phyloP scores from a whole-genome alignment of 305 asterid genomes.

The Fraxinus dipetala region DNA sequence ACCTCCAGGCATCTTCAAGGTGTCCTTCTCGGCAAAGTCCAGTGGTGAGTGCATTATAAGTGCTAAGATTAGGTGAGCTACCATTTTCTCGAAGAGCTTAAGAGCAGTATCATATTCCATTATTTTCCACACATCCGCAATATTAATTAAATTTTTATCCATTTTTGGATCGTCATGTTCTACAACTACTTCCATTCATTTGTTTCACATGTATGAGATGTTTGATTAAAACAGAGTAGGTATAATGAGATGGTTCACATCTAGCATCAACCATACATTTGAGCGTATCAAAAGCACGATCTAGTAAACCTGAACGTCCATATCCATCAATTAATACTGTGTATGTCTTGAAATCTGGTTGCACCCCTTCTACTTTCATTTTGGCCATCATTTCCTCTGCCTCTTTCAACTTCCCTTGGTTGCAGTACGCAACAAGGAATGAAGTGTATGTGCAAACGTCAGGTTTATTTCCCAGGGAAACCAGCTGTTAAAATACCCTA shows the following conservation, averaged over 20 bases:
- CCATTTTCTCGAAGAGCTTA: constrained; percentile 52
- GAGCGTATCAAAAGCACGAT: constrained; percentile 49
- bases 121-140: constrained; percentile 71
- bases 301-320: constrained; percentile 56
- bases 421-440: constrained; percentile 71
- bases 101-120: constrained; percentile 55
- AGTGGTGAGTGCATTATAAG: constrained; percentile 47
- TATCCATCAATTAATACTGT: constrained; percentile 74
- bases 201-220: constrained; percentile 49
- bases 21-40: constrained; percentile 71
- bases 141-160: constrained; percentile 30
- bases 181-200: constrained; percentile 18
- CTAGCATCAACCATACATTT: constrained; percentile 58
- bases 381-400: constrained; percentile 60
- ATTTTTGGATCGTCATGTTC: constrained; percentile 10
- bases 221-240: constrained; percentile 62
- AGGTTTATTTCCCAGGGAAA: constrained; percentile 53
- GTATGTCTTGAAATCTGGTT: constrained; percentile 61
- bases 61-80: constrained; percentile 41
- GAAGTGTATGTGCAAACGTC: constrained; percentile 75
- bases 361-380: constrained; percentile 55
- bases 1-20: constrained; percentile 47
- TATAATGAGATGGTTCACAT: constrained; percentile 59
- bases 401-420: constrained; percentile 65
- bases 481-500: constrained; percentile 44